Evolutionary conservation across 1,139 yeast genomes (phyloP).

Genomic region (Hansenula sp.): DNA sequence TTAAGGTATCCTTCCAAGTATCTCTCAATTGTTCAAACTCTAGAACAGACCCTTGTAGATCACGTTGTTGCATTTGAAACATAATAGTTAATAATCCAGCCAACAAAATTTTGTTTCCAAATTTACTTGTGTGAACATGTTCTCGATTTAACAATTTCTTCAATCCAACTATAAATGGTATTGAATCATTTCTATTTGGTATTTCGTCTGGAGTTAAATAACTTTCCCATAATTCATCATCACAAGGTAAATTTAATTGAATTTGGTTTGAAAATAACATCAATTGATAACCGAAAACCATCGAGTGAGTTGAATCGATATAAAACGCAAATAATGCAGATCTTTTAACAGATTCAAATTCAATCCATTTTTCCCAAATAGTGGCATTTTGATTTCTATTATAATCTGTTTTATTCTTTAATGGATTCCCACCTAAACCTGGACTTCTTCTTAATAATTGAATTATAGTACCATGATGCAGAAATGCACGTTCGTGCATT

Average conservation of each 20-base stretch:
- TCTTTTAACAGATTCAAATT: conserved; percentile 72
- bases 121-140: conserved; percentile 37
- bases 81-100: conserved; percentile 69
- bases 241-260: conserved; percentile 73
- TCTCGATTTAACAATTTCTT: conserved; percentile 51
- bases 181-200: conserved; percentile 23
- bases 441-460: conserved; percentile 72
- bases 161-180: conserved; percentile 48
- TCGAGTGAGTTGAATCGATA: conserved; percentile 75
- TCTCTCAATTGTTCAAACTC: conserved; percentile 40
- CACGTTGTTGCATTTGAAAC: conserved; percentile 74
- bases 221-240: conserved; percentile 73
- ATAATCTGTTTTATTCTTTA: conserved; percentile 28
- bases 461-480: conserved; percentile 74
- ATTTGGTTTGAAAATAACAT: conserved; percentile 67
- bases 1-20: conserved; percentile 61
- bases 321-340: conserved; percentile 78
- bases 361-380: conserved; percentile 63
- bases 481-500: conserved; percentile 69
- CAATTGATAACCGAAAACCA: conserved; percentile 72
- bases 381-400: conserved; percentile 28
- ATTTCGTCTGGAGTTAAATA: conserved; percentile 27
- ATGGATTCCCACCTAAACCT: conserved; percentile 65
- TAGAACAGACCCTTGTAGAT: conserved; percentile 47
- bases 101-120: conserved; percentile 62